phyloP scores from a whole-genome alignment of 805 yeast genomes.

The Starmerella tilneyi region DNA sequence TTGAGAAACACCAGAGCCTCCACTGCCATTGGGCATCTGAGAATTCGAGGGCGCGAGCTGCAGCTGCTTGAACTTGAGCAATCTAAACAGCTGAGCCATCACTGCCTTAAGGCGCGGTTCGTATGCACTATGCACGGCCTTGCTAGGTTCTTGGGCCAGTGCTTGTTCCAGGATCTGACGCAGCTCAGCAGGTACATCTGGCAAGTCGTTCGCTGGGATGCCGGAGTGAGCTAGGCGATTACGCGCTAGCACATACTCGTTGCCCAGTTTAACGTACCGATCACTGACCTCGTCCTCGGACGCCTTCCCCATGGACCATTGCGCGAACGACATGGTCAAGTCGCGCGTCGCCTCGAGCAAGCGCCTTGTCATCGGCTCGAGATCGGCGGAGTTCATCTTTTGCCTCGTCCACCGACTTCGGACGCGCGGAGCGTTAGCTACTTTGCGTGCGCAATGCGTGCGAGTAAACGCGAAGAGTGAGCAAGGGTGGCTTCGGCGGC shows the following conservation, averaged over 20 bases:
- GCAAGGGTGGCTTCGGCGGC: not conserved
- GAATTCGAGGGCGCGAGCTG: slow-evolving; percentile 4
- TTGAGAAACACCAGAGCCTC: too few relatives aligned
- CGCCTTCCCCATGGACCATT: slow-evolving; percentile 79
- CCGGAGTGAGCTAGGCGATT: slow-evolving; percentile 71
- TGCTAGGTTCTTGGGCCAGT: slow-evolving; percentile 72
- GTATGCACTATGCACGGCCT: slow-evolving; percentile 65
- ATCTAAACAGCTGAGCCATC: slow-evolving; percentile 68
- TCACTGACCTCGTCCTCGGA: slow-evolving; percentile 78
- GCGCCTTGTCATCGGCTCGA: slow-evolving; percentile 41
- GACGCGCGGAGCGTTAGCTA: too few relatives aligned
- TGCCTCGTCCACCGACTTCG: too few relatives aligned
- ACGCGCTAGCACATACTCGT: slow-evolving; percentile 80
- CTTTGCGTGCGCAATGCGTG: too few relatives aligned
- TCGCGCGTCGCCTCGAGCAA: slow-evolving; percentile 82
- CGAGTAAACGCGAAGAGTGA: too few relatives aligned
- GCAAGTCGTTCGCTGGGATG: slow-evolving; percentile 64
- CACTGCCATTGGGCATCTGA: too few relatives aligned
- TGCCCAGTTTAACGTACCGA: slow-evolving; percentile 83
- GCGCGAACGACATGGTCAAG: slow-evolving; percentile 63
- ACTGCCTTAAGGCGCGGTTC: slow-evolving; percentile 79
- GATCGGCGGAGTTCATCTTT: slow-evolving; percentile 15
- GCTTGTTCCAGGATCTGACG: slow-evolving; percentile 78
- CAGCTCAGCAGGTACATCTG: slow-evolving; percentile 79
- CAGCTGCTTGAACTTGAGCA: slow-evolving; percentile 42